phyloP scores from a whole-genome alignment of 208 protist species.

The Blastocrithidia nonstop region DNA sequence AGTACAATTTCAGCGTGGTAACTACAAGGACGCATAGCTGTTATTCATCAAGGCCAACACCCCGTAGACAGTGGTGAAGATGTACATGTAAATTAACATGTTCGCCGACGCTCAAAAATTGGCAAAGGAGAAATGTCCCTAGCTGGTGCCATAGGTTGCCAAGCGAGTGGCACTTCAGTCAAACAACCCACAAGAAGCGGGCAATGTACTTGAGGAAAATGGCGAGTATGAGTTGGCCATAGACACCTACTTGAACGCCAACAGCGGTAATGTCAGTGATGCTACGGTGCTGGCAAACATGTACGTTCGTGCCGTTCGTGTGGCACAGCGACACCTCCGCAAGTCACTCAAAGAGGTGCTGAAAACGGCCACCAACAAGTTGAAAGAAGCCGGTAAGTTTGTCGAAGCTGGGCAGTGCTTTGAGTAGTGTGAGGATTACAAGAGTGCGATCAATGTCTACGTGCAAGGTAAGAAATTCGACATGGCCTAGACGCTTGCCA shows the following conservation, averaged over 20 bases:
- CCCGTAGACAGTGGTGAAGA: conserved; percentile 85
- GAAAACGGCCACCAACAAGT: conserved; percentile 41
- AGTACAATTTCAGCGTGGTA: conserved; percentile 71
- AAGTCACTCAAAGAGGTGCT: conserved; percentile 70
- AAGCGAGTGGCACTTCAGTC: conserved; percentile 73
- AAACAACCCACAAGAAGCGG: conserved; percentile 79
- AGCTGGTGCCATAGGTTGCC: conserved; percentile 72
- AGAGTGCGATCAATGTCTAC: conserved; percentile 90
- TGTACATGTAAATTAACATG: conserved; percentile 89
- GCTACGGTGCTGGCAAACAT: conserved; percentile 56
- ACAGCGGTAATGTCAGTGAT: conserved; percentile 40
- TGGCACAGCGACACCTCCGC: conserved; percentile 86
- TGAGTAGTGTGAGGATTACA: conserved; percentile 86
- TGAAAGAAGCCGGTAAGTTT: conserved; percentile 68
- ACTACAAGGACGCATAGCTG: conserved; percentile 88
- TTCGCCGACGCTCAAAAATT: conserved; percentile 88
- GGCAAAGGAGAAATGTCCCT: conserved; percentile 78
- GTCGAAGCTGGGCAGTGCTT: conserved; percentile 81
- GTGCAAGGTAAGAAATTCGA: conserved; percentile 87
- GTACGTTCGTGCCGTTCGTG: conserved; percentile 90
- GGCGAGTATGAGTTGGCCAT: conserved; percentile 90
- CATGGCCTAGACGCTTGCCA: conserved; percentile 73
- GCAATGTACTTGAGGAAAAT: conserved; percentile 81
- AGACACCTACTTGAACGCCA: conserved; percentile 87
- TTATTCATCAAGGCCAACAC: conserved; percentile 81